Conservation (phyloP, 2,329 filamentous ascomycete genomes). For the Fusarium fracticaudum region DNA sequence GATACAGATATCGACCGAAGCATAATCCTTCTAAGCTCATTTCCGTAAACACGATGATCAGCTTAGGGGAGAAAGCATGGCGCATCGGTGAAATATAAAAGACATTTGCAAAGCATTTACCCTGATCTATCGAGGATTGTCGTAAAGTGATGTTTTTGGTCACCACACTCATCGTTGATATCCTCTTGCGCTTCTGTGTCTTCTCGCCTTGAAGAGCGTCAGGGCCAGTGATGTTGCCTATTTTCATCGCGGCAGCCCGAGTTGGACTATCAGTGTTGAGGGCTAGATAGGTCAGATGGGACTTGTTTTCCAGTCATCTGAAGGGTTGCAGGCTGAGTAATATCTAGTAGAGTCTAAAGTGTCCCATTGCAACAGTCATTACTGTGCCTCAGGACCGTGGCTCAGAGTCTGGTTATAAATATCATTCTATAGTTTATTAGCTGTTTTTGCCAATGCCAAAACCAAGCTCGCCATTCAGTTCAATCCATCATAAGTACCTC, state of each 20-base stretch:
- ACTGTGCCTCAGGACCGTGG: background rate
- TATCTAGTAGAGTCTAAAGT: background rate
- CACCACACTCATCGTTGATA: background rate
- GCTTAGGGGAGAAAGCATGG: background rate
- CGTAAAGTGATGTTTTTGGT: background rate
- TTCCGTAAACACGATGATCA: background rate
- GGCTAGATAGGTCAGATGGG: background rate
- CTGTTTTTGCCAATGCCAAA: background rate
- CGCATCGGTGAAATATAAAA: background rate
- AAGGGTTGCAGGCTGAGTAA: background rate
- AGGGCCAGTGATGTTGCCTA: background rate
- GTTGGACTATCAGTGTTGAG: background rate
- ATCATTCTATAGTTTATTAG: background rate
- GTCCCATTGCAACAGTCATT: background rate
- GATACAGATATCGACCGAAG: slow-evolving; percentile 58
- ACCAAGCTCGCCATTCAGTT: background rate
- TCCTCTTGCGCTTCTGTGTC: background rate
- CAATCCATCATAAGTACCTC: background rate
- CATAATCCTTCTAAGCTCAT: background rate
- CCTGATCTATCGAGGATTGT: background rate
- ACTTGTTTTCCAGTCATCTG: background rate
- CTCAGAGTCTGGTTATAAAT: background rate
- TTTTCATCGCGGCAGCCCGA: background rate
- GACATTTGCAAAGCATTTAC: background rate
- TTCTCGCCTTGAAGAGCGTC: background rate